These are phyloP conservation scores for Cladosporium sp. DNA, from an alignment of 2,329 filamentous ascomycete genomes.

Conservation along the genomic window DNA sequence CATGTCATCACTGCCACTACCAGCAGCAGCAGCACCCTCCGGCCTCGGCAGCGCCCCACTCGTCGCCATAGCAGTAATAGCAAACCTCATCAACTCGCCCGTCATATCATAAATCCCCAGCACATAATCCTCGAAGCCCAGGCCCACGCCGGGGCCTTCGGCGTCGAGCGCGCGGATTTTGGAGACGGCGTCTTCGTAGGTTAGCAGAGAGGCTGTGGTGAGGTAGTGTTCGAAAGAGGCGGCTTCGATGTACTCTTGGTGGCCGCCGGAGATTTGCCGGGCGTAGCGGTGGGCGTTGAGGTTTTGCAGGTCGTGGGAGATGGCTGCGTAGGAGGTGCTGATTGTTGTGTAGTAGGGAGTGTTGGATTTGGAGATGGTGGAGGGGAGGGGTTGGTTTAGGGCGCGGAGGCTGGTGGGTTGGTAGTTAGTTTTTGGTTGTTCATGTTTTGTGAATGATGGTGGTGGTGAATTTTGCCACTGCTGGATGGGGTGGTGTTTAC, in stretches of 20 bases:
- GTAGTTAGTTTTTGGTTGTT: slow-evolving; percentile 1
- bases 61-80: slow-evolving; percentile 82
- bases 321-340: slow-evolving; percentile 63
- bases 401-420: slow-evolving; percentile 60
- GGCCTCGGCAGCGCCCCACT: slow-evolving; percentile 56
- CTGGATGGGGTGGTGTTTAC: slow-evolving; percentile 34
- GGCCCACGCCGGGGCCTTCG: slow-evolving; percentile 54
- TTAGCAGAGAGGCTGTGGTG: slow-evolving; percentile 72
- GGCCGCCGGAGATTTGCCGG: slow-evolving; percentile 72
- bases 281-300: slow-evolving; percentile 83
- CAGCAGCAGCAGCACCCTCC: slow-evolving; percentile 13
- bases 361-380: slow-evolving; percentile 70
- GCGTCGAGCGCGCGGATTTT: slow-evolving; percentile 42
- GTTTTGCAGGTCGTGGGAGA: slow-evolving; percentile 73
- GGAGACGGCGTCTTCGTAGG: slow-evolving; percentile 59
- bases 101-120: slow-evolving; percentile 91
- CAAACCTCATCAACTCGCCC: slow-evolving; percentile 96
- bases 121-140: slow-evolving; percentile 83
- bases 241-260: slow-evolving; percentile 94
- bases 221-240: slow-evolving; percentile 89
- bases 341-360: slow-evolving; percentile 72
- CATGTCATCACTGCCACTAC: slow-evolving; percentile 34
- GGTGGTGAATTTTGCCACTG: slow-evolving; percentile 9
- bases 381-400: slow-evolving; percentile 63
- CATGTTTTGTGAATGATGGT: background rate